A percentile compares a stretch with the other conserved stretches of the same genome.
phyloP scores from a whole-genome alignment of 495 filamentous ascomycete species.

The Lindgomyces ingoldianus region DNA sequence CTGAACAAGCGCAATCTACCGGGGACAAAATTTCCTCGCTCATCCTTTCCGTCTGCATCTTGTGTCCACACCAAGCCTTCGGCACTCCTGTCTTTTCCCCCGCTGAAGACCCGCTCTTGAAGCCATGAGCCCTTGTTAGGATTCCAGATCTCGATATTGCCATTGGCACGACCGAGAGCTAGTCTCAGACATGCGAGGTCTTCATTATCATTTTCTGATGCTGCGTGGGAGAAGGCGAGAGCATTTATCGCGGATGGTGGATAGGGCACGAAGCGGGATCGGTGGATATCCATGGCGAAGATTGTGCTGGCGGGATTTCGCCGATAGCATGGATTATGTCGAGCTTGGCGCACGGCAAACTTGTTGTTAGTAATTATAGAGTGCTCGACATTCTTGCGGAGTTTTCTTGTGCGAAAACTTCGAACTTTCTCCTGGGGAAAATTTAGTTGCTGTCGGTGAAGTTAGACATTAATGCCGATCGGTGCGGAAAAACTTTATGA shows the following conservation, averaged over 20 bases:
- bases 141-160: constrained; percentile 98
- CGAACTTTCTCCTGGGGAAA: constrained; percentile 1
- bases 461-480: neutral
- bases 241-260: constrained; percentile 91
- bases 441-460: neutral
- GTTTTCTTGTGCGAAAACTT: neutral
- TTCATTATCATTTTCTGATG: constrained; percentile 54
- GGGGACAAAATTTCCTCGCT: constrained; percentile 58
- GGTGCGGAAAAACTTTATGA: too few relatives aligned
- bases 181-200: constrained; percentile 64
- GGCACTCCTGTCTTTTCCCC: constrained; percentile 82
- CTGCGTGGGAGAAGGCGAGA: constrained; percentile 86
- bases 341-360: neutral
- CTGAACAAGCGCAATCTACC: constrained; percentile 89
- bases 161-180: constrained; percentile 89
- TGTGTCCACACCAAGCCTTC: constrained; percentile 93
- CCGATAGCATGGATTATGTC: neutral
- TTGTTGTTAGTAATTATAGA: neutral
- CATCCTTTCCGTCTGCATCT: constrained; percentile 70
- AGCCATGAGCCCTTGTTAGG: constrained; percentile 81
- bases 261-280: constrained; percentile 95
- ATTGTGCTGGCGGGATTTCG: neutral
- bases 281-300: constrained; percentile 89
- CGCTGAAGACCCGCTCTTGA: constrained; percentile 81
- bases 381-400: neutral